Evolutionary conservation across 257 asterid genomes (phyloP).

Genomic region (Euphrasia confusa): DNA sequence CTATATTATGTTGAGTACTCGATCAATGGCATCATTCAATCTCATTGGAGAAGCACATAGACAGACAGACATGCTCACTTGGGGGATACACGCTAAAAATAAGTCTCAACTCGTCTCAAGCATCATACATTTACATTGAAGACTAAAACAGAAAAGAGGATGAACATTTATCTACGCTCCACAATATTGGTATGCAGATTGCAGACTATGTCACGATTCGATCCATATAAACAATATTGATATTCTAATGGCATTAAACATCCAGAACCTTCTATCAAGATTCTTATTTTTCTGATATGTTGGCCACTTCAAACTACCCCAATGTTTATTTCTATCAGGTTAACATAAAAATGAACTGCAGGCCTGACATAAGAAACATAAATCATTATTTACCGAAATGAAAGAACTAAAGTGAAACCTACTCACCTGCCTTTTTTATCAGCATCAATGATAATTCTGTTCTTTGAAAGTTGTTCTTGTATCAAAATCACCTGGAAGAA

Average conservation of each 20-base stretch:
- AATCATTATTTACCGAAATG: background rate
- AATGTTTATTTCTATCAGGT: background rate
- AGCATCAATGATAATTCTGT: conserved; percentile 85
- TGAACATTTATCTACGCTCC: background rate
- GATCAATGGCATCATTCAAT: conserved; percentile 12
- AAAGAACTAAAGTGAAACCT: conserved; percentile 15
- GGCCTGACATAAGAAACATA: background rate
- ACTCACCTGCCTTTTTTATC: conserved; percentile 86
- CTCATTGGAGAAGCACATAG: conserved; percentile 17
- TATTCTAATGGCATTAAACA: conserved; percentile 6
- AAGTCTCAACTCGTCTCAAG: conserved; percentile 7
- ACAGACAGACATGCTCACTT: conserved; percentile 17
- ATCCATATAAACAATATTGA: background rate
- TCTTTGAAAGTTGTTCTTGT: conserved; percentile 96
- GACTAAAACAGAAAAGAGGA: conserved; percentile 1
- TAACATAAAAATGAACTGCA: conserved; percentile 14
- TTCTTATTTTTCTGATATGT: conserved; percentile 10
- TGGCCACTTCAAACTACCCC: conserved; percentile 19
- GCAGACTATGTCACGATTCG: conserved; percentile 1
- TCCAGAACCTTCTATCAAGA: conserved; percentile 17
- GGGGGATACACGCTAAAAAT: conserved; percentile 13
- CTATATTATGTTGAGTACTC: conserved; percentile 4
- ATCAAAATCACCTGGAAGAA: conserved; percentile 76
- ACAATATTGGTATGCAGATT: conserved; percentile 11
- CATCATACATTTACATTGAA: background rate